phyloP scores from a whole-genome alignment of 495 filamentous ascomycete genomes.

The Aspergillus conjunctus region DNA sequence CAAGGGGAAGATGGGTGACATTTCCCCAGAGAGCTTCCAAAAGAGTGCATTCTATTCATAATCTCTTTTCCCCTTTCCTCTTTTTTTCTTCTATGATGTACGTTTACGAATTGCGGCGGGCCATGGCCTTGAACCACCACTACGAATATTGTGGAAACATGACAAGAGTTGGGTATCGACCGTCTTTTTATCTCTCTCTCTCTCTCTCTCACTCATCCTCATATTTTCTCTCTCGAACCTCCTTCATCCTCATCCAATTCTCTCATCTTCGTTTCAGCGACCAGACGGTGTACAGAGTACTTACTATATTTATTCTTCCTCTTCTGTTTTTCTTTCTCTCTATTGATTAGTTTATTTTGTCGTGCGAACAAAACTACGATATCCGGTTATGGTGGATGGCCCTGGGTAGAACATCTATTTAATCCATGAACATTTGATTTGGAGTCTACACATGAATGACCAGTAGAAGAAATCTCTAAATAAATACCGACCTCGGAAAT shows the following conservation, averaged over 20 bases:
- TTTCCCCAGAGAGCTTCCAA: slow-evolving; percentile 84
- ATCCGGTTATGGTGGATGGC: slow-evolving; percentile 4
- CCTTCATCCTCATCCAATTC: background rate
- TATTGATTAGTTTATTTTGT: slow-evolving; percentile 3
- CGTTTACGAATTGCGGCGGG: slow-evolving; percentile 1
- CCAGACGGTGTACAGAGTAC: slow-evolving; percentile 5
- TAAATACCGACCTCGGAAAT: too few relatives aligned
- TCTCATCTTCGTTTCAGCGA: slow-evolving; percentile 13
- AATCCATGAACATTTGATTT: background rate
- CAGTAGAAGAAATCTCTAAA: too few relatives aligned
- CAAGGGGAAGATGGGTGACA: slow-evolving; percentile 58
- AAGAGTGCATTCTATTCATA: slow-evolving; percentile 78
- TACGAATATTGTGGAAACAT: background rate
- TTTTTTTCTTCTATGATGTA: slow-evolving; percentile 7
- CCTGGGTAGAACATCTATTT: slow-evolving; percentile 3
- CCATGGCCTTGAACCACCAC: background rate
- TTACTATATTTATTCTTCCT: background rate
- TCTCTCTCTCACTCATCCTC: background rate
- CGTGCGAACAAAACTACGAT: slow-evolving; percentile 2
- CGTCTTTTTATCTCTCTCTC: background rate
- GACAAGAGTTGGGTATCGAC: slow-evolving; percentile 4
- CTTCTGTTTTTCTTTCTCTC: slow-evolving; percentile 10
- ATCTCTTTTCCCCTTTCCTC: slow-evolving; percentile 14
- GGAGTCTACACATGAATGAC: background rate
- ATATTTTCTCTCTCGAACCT: background rate